Base-by-base conservation (phyloP, 192 early-diverging fungal species). In the Pilobolus umbonatus region DNA sequence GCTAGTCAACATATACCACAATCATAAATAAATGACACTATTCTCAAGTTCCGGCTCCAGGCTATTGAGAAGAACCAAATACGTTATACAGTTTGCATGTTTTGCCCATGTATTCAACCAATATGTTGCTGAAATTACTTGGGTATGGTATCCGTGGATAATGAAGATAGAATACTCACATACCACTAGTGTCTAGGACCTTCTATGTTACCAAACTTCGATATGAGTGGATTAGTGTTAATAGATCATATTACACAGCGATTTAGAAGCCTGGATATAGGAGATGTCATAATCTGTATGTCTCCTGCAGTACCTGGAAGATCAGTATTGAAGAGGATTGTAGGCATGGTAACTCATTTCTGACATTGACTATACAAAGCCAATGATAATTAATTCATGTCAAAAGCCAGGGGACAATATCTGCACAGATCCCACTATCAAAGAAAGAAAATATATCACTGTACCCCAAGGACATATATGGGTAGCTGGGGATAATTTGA, bases 141-240 rank as follows among this genome's bases (percentile, higher is more conserved):
- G 84, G 65, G 90, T 93, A 84, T 19, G 12, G 25, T 14, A 35
- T 35, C 57, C 22, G 51, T 46, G 14, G 25, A 12, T 15, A 24
- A 2, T 7, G 25, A 48, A 24, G 40, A 45, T 8, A 34, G 24
- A 26, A 21, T 26, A 65, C 15, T 49, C 5, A 26, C n/a, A 21
- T 31, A 25, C 31, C 45, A 39, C 22, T 21, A 85, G 85, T 87
- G 83, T 57, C 74, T 86, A 31, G 94, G 94, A 1, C 91, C 92
- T 11, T 93, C 90, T 28, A 96, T 96, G 94, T 77, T 93, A 17
- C 95, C 95, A 2, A 94, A 89, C 19, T 80, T 94, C 39, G 93
- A 91, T 69, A 78, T 90, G 70, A 61, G 73, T 2, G 92, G 92
- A 29, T 39, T 89, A 38, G 82, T 95, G 15, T 61, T 81, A 19